These are phyloP conservation scores for Trichocladium antarcticum DNA, from an alignment of 495 filamentous ascomycete species.

Conservation along the genomic window DNA sequence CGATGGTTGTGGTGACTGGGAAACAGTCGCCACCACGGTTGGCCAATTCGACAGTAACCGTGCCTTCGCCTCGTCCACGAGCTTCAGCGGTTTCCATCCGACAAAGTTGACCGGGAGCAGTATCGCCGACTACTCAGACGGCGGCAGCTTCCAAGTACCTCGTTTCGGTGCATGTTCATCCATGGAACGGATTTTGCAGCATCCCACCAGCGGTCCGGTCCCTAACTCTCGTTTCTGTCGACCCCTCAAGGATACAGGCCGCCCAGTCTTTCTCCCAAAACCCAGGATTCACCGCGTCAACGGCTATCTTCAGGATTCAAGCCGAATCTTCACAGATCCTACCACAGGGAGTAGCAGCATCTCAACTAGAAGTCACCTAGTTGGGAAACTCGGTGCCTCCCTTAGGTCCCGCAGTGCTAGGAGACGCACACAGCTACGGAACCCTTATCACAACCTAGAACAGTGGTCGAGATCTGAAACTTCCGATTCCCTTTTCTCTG, in stretches of 20 bases:
- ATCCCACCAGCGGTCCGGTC: constrained; percentile 2
- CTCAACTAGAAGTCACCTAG: constrained; percentile 11
- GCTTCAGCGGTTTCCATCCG: constrained; percentile 2
- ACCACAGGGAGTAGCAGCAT: constrained; percentile 3
- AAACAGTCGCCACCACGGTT: constrained; percentile 18
- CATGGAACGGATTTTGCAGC: constrained; percentile 21
- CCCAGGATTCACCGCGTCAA: constrained; percentile 18
- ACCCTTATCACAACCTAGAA: constrained; percentile 5
- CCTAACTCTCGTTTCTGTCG: constrained; percentile 9
- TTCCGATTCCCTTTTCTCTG: constrained; percentile 6
- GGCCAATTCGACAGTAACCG: constrained; percentile 23
- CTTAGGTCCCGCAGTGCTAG: constrained; percentile 11
- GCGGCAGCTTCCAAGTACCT: constrained; percentile 4
- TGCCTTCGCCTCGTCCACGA: constrained; percentile 9
- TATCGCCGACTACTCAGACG: constrained; percentile 30
- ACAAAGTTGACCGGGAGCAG: constrained; percentile 29
- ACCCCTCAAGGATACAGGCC: constrained; percentile 18
- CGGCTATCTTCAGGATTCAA: constrained; percentile 22
- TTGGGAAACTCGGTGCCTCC: constrained; percentile 20
- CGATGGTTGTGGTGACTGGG: constrained; percentile 20
- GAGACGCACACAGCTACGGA: not conserved
- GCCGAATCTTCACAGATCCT: constrained; percentile 12
- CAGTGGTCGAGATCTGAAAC: not conserved
- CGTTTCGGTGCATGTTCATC: constrained; percentile 12
- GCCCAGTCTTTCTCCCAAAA: constrained; percentile 21